These are phyloP conservation scores for Mycena filopes DNA, from an alignment of 768 basidiomycete species.

Conservation along the genomic window DNA sequence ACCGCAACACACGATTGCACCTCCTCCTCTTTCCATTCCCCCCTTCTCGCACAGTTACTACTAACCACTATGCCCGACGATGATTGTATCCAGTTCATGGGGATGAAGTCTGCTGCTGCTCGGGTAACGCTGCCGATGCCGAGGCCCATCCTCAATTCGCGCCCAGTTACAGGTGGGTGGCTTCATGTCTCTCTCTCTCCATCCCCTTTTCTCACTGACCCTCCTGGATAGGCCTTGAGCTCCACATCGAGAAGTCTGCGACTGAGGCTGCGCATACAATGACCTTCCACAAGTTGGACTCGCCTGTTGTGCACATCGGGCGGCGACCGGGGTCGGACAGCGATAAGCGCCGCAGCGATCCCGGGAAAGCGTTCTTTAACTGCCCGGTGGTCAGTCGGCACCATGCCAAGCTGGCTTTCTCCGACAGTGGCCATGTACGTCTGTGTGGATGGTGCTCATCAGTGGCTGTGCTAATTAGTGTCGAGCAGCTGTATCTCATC, in stretches of 20 bases:
- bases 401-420: slow-evolving; percentile 82
- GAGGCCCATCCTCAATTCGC: slow-evolving; percentile 43
- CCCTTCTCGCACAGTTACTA: neutral
- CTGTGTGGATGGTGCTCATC: slow-evolving; percentile 12
- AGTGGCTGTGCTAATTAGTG: slow-evolving; percentile 26
- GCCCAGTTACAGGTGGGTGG: slow-evolving; percentile 57
- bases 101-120: slow-evolving; percentile 48
- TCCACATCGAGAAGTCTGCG: slow-evolving; percentile 67
- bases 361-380: slow-evolving; percentile 69
- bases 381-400: slow-evolving; percentile 84
- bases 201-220: slow-evolving; percentile 33
- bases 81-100: slow-evolving; percentile 72
- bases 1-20: neutral
- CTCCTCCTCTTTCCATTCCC: slow-evolving; percentile 7
- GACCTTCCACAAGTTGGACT: slow-evolving; percentile 62
- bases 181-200: slow-evolving; percentile 26
- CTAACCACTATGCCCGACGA: slow-evolving; percentile 42
- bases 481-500: slow-evolving; percentile 70
- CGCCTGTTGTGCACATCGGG: slow-evolving; percentile 70
- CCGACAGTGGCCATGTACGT: slow-evolving; percentile 75
- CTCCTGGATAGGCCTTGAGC: slow-evolving; percentile 59
- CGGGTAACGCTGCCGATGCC: slow-evolving; percentile 27
- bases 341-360: slow-evolving; percentile 50
- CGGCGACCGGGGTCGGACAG: slow-evolving; percentile 67
- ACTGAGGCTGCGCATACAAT: slow-evolving; percentile 57